phyloP scores from a whole-genome alignment of 176 grass and related monocot genomes.

The Chloris gayana region DNA sequence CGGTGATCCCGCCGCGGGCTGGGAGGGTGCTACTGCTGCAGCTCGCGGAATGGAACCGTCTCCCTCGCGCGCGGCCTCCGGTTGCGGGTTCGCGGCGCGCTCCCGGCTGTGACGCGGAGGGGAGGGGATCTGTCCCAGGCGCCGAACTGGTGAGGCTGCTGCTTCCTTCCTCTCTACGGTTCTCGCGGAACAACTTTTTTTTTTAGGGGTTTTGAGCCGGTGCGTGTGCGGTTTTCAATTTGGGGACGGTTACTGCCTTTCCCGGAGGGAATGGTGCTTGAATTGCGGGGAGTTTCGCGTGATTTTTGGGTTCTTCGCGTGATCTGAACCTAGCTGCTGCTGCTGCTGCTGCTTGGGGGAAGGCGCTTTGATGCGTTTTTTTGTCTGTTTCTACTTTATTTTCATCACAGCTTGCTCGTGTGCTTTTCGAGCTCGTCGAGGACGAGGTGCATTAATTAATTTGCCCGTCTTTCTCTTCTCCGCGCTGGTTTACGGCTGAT shows the following conservation, averaged over 20 bases:
- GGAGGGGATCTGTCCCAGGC: constrained; percentile 30
- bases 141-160: constrained; percentile 40
- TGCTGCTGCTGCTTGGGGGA: not conserved
- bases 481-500: constrained; percentile 2
- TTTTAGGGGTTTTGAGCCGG: not conserved
- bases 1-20: not conserved
- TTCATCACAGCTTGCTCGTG: constrained; percentile 61
- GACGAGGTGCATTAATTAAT: constrained; percentile 20
- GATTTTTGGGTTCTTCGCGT: constrained; percentile 5
- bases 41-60: not conserved
- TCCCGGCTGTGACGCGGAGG: constrained; percentile 8
- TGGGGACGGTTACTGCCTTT: not conserved
- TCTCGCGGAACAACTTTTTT: not conserved
- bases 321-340: constrained; percentile 31
- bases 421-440: constrained; percentile 40
- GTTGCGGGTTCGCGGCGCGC: constrained; percentile 1
- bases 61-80: not conserved
- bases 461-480: not conserved
- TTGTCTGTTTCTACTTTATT: constrained; percentile 47
- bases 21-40: constrained; percentile 8
- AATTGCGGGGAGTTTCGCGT: constrained; percentile 7
- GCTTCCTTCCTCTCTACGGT: not conserved
- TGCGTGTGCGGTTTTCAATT: not conserved
- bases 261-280: constrained; percentile 5
- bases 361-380: constrained; percentile 35